Evolutionary conservation across 1,284 basidiomycete genomes (phyloP), one percentile per base, ranked within the genome.

Genomic region (Ganoderma sinense): DNA sequence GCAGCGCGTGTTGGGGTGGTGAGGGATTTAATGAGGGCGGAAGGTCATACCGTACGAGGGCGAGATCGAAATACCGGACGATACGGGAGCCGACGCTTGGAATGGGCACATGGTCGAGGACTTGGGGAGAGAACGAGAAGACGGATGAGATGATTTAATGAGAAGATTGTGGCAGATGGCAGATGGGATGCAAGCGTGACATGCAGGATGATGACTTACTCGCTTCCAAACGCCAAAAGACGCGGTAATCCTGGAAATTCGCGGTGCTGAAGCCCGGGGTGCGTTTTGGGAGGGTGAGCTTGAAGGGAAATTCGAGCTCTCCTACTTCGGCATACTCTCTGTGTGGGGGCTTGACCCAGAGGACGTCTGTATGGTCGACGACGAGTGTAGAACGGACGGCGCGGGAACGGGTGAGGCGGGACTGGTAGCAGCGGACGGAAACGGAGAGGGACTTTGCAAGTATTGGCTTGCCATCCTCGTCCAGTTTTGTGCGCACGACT

Each of bases 151-250:
- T 67, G 68, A 67, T 45, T 62, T 61, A 66, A 68, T 64, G 62
- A 51, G 53, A 58, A 26, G 55, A 60, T n/a, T 39, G 48, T 67
- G 71, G 71, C 67, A 71, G 67, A 68, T 71, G 74, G 64, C 70
- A 73, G 72, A 75, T 73, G 71, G 66, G 68, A 64, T 62, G 66
- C 60, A 75, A 69, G 65, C 65, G 69, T 48, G 65, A 62, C 53
- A 58, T 64, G 64, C 59, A 67, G 51, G 67, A 36, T 67, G 70
- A 64, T 61, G 23, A 85, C 91, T 76, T 73, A 91, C 94, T 86
- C 71, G 93, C 94, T 83, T 96, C 94, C 69, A 96, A 83, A 65
- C 92, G 86, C 94, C 94, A 96, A 77, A 88, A 89, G 76, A 92
- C 89, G 58, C 90, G 85, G 79, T 94, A 95, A 76, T 91, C 91